A percentile compares a stretch with the other conserved stretches of the same genome.
Conservation (phyloP, 192 early-diverging fungal genomes). For the Funneliformis mosseae region DNA sequence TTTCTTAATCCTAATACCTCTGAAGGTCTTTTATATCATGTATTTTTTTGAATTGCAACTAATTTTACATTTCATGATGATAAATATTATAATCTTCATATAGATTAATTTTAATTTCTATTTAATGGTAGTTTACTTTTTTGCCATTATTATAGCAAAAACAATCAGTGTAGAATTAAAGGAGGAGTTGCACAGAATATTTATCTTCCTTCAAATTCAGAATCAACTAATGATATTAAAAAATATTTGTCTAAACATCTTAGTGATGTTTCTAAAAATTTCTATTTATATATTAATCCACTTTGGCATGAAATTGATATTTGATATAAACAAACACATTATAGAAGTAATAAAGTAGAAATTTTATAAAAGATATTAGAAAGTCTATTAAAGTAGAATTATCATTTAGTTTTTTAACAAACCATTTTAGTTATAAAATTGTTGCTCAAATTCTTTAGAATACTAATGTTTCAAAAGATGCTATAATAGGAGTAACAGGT, state of each 20-base stretch:
- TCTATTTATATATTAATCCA: not conserved
- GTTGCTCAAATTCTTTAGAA: not conserved
- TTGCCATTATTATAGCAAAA: not conserved
- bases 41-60: not conserved
- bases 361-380: slow-evolving; percentile 13
- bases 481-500: not conserved
- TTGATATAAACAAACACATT: slow-evolving; percentile 15
- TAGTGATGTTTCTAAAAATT: not conserved
- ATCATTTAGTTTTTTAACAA: not conserved
- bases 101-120: not conserved
- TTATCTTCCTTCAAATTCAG: not conserved
- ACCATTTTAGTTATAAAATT: slow-evolving; percentile 5
- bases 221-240: not conserved
- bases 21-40: not conserved
- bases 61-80: not conserved
- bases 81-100: not conserved
- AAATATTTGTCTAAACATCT: slow-evolving; percentile 5
- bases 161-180: not conserved
- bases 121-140: not conserved
- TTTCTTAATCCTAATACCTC: not conserved
- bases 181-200: not conserved
- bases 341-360: not conserved
- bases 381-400: not conserved
- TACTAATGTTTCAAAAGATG: not conserved
- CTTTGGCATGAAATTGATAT: not conserved